A percentile compares a stretch with the other conserved stretches of the same genome.
These are phyloP conservation scores for Euphrasia confusa DNA, from an alignment of 257 asterid genomes.

Conservation along the genomic window DNA sequence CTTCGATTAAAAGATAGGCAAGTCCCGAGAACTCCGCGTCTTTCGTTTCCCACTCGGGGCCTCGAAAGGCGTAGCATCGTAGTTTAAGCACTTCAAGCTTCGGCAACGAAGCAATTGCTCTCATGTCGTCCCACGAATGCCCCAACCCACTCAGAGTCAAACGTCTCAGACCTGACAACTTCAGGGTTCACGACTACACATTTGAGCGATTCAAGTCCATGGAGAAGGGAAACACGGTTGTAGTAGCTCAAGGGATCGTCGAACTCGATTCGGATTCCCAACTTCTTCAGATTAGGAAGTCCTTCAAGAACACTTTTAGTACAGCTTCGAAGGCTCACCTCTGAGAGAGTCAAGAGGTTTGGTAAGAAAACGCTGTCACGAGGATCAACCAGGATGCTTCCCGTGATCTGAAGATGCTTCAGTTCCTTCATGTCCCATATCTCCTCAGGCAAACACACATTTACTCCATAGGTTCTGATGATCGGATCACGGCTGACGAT, in stretches of 20 bases:
- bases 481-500: not conserved
- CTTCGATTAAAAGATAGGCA: constrained; percentile 10
- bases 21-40: not conserved
- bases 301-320: not conserved
- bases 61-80: constrained; percentile 20
- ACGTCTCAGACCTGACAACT: too few species aligned
- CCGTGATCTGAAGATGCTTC: constrained; percentile 12
- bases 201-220: too few species aligned
- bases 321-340: not conserved
- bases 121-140: constrained; percentile 18
- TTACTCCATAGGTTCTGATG: not conserved
- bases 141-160: constrained; percentile 21
- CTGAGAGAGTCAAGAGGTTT: not conserved
- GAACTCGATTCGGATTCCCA: not conserved
- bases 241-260: not conserved
- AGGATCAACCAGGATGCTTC: not conserved
- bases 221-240: constrained; percentile 5
- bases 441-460: not conserved
- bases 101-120: not conserved
- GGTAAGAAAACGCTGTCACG: not conserved
- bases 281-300: constrained; percentile 2
- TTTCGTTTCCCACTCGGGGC: not conserved
- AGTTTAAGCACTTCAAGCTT: constrained; percentile 25
- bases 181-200: too few species aligned
- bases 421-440: constrained; percentile 15